Conservation (phyloP, 345 rosid genomes). For the Camelina neglecta region DNA sequence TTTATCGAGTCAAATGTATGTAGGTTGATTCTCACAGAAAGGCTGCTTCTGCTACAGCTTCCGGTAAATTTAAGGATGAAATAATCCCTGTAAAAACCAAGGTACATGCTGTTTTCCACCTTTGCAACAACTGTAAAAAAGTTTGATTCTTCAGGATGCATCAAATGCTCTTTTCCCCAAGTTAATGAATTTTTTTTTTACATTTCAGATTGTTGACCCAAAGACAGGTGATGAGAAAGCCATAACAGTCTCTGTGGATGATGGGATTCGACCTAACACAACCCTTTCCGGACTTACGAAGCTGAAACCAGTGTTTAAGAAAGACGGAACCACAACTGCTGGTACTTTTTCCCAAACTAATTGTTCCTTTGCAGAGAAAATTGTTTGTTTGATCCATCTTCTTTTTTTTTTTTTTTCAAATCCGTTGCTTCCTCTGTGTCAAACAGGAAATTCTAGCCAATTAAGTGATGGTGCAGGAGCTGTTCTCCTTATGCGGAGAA, state of each 20-base stretch:
- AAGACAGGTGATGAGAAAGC: constrained; percentile 82
- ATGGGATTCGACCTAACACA: constrained; percentile 87
- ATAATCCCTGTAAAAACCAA: constrained; percentile 85
- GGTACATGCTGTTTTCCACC: constrained; percentile 51
- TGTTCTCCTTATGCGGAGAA: constrained; percentile 92
- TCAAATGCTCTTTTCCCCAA: constrained; percentile 10
- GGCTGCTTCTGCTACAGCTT: constrained; percentile 89
- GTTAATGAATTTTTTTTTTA: constrained; percentile 25
- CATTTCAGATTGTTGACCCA: constrained; percentile 80
- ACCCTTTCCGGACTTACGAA: constrained; percentile 65
- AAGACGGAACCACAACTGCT: constrained; percentile 93
- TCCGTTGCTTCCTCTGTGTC: constrained; percentile 6
- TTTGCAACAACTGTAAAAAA: neutral
- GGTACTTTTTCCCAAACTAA: constrained; percentile 49
- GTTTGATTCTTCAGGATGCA: constrained; percentile 4
- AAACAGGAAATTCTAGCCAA: constrained; percentile 93
- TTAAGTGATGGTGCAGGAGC: constrained; percentile 96
- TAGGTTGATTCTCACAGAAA: constrained; percentile 94
- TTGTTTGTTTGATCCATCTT: constrained; percentile 7
- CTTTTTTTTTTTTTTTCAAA: neutral
- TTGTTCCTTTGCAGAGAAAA: neutral
- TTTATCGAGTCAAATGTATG: constrained; percentile 7
- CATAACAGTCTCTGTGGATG: constrained; percentile 76
- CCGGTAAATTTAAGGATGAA: constrained; percentile 92
- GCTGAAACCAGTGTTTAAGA: constrained; percentile 81